A percentile compares a stretch with the other conserved stretches of the same genome.
phyloP scores from a whole-genome alignment of 345 rosid genomes.

The Populus ilicifolia region DNA sequence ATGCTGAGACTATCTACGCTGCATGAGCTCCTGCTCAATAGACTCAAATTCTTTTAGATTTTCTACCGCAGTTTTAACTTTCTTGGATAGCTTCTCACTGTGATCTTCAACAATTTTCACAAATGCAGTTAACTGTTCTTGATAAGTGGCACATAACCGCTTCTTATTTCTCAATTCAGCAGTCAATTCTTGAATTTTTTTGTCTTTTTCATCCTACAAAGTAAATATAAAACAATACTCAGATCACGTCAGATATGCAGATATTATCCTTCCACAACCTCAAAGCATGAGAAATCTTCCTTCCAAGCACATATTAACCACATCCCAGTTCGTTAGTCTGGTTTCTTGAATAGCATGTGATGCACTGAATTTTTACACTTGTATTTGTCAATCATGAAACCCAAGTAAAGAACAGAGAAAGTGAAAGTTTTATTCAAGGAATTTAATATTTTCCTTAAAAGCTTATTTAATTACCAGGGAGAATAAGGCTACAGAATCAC shows the following conservation, averaged over 20 bases:
- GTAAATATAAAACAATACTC: not conserved
- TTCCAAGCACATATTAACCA: not conserved
- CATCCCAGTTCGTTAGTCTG: not conserved
- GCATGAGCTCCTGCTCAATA: constrained; percentile 40
- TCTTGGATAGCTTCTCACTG: constrained; percentile 39
- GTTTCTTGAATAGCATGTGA: not conserved
- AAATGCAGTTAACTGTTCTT: constrained; percentile 55
- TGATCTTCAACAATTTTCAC: constrained; percentile 63
- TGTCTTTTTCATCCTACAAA: constrained; percentile 59
- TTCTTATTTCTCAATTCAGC: constrained; percentile 62
- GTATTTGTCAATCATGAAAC: not conserved
- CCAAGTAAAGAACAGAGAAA: not conserved
- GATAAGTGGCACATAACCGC: constrained; percentile 57
- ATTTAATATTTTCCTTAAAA: not conserved
- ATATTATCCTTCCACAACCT: not conserved
- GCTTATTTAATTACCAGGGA: not conserved
- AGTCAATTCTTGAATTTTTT: constrained; percentile 63
- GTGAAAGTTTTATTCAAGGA: not conserved
- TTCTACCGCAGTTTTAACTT: constrained; percentile 48
- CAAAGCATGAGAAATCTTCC: not conserved
- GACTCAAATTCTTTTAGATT: constrained; percentile 55
- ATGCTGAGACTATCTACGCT: constrained; percentile 28
- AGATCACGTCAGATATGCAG: not conserved
- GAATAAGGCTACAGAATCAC: not conserved
- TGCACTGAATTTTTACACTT: not conserved